Base-by-base conservation (phyloP, 768 basidiomycete species). In the Rhodotorula sphaerocarpa region DNA sequence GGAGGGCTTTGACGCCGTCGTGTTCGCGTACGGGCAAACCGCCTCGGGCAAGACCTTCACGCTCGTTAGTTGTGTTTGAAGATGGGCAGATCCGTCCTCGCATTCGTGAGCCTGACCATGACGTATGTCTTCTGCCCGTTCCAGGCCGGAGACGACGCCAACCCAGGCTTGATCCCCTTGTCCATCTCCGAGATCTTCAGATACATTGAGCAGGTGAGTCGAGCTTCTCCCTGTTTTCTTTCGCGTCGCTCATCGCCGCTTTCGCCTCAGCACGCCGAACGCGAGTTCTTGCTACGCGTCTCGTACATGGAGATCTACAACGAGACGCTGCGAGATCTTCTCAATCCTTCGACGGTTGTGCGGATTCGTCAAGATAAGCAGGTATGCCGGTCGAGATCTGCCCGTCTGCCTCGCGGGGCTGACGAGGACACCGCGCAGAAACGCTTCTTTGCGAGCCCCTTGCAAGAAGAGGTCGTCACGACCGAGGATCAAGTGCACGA, bases 1-100 rank as follows among this genome's bases (percentile, higher is more conserved):
- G 93, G 90, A 93, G 53, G 95, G 95, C 27, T 97, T 84, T 78
- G 96, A 99, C 74, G 83, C 92, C 20, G 88, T 97, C 70, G 83
- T 96, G 45, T 99, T 99, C 70, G 95, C 95, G 5, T 78, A 78
- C 63, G 79, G 72, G 23, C 95, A 99, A 74, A 97, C 95, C 0
- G 86, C 85, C 5, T 83, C 82, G 34, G 86, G 86, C 55, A 87
- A 86, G 76, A 86, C 86, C 0, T 85, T 83, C 70, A 86, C 84
- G 5, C 60, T 72, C 20, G 64, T 69, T 21, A 27, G 55, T 43
- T 9, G n/a, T 50, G 5, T 21, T 25, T 36, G 21, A n/a, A n/a
- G n/a, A n/a, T n/a, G n/a, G n/a, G n/a, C n/a, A n/a, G n/a, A n/a
- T n/a, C n/a, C n/a, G n/a, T 7, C 30, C 27, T 54, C n/a, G 14